phyloP scores from a whole-genome alignment of 2,329 filamentous ascomycete species.

The Phyllosticta capitalensis region DNA sequence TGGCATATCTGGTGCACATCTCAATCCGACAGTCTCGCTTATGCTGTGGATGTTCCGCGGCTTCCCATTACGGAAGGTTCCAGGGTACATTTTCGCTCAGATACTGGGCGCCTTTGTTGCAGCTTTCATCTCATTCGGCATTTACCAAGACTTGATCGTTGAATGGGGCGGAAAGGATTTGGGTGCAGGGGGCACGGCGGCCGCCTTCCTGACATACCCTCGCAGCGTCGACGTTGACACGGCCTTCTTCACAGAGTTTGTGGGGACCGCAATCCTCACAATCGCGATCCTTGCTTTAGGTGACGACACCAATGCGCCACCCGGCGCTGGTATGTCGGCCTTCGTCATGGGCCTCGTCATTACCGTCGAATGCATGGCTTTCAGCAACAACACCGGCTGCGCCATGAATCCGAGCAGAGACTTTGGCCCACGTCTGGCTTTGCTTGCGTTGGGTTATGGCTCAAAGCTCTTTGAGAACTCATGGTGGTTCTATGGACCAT shows the following conservation, averaged over 20 bases:
- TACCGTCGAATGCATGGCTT: conserved; percentile 10
- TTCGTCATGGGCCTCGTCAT: conserved; percentile 20
- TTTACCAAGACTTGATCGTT: conserved; percentile 29
- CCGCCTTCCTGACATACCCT: conserved; percentile 23
- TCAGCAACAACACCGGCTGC: conserved; percentile 29
- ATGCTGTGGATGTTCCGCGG: conserved; percentile 28
- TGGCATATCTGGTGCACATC: conserved; percentile 39
- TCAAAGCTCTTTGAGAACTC: conserved; percentile 13
- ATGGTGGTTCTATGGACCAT: conserved; percentile 30
- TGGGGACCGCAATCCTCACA: conserved; percentile 21
- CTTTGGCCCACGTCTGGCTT: conserved; percentile 26
- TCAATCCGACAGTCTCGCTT: conserved; percentile 40
- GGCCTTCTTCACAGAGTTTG: conserved; percentile 31
- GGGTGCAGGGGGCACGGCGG: conserved; percentile 15
- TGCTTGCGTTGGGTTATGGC: conserved; percentile 25
- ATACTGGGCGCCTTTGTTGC: conserved; percentile 27
- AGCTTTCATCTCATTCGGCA: conserved; percentile 24
- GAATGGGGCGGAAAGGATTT: conserved; percentile 13
- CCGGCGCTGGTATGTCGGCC: conserved; percentile 33
- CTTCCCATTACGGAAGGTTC: conserved; percentile 22
- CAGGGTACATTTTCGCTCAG: conserved; percentile 25
- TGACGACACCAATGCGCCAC: conserved; percentile 36
- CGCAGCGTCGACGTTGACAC: conserved; percentile 19
- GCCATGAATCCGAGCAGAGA: conserved; percentile 29
- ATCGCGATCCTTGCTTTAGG: conserved; percentile 29